Conservation (phyloP, 345 rosid genomes). For the Lepidium africanum region DNA sequence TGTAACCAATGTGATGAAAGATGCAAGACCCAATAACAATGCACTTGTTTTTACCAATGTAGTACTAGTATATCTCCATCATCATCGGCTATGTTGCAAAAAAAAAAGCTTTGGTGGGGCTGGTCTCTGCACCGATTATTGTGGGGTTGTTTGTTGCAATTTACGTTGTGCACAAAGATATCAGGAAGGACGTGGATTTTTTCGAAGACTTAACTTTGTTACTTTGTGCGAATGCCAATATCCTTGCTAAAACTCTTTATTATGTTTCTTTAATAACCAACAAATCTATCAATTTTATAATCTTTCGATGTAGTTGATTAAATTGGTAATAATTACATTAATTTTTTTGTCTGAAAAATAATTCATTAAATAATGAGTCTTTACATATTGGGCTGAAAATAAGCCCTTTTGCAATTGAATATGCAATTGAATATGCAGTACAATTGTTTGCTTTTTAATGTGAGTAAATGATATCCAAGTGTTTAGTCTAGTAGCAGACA, state of each 20-base stretch:
- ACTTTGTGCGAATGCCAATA: conserved; percentile 10
- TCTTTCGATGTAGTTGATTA: too few species aligned
- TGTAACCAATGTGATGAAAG: conserved; percentile 4
- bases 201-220: neutral
- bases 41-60: neutral
- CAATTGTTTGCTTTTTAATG: too few species aligned
- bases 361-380: too few species aligned
- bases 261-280: neutral
- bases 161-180: conserved; percentile 14
- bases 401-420: too few species aligned
- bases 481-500: too few species aligned
- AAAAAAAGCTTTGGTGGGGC: neutral
- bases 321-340: too few species aligned
- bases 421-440: too few species aligned
- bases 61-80: neutral
- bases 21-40: neutral
- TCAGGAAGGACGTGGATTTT: conserved; percentile 5
- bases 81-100: neutral
- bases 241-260: neutral
- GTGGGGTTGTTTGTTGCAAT: conserved; percentile 1
- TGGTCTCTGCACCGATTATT: neutral
- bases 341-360: too few species aligned
- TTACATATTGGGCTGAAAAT: too few species aligned
- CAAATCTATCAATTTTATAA: neutral
- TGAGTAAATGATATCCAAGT: too few species aligned